Evolutionary conservation across 2,329 filamentous ascomycete genomes (phyloP), one percentile per base, ranked within the genome.

Genomic region (Talaromyces pinophilus): DNA sequence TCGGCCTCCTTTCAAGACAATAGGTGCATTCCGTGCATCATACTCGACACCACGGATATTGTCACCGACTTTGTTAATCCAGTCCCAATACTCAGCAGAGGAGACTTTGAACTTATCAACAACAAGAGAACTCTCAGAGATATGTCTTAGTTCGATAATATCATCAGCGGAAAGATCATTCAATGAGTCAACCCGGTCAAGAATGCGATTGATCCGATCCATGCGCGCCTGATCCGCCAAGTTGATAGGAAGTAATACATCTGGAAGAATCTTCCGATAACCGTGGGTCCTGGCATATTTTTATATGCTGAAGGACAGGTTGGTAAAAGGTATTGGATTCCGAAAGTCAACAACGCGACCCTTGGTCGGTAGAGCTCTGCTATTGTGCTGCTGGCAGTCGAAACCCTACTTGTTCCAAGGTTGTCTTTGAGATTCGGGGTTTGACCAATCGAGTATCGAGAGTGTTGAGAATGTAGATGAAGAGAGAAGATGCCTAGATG

Each of bases 401-500:
- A 46, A 46, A 19, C 42, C n/a, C n/a, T 46, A 19, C n/a, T 46
- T n/a, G 28, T 30, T 30, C 28, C 28, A 10, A 33, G 33, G 42
- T 19, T 8, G n/a, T 46, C 13, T 46, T 19, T 46, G n/a, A 46
- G 2, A 17, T n/a, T 17, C 35, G 42, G 42, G 15, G 2, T 46
- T 19, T 46, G 42, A 19, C n/a, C 42, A 46, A 46, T 46, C 17
- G 42, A 46, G 42, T 46, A 8, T 46, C 17, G 42, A 19, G 6
- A 19, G 3, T 46, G 17, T 6, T 6, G 17, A 19, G 17, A 10
- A 0, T 19, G n/a, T 13, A 11, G 35, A 38, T 38, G 35, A 44
- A 19, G 40, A 46, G 42, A 46, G n/a, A 46, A 64, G 54, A 64
- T 52, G 33, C 13, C 33, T 13, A 35, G 33, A 35, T 35, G 33